phyloP scores from a whole-genome alignment of 164 flowering plant genomes.

The Vitis rotundifolia region DNA sequence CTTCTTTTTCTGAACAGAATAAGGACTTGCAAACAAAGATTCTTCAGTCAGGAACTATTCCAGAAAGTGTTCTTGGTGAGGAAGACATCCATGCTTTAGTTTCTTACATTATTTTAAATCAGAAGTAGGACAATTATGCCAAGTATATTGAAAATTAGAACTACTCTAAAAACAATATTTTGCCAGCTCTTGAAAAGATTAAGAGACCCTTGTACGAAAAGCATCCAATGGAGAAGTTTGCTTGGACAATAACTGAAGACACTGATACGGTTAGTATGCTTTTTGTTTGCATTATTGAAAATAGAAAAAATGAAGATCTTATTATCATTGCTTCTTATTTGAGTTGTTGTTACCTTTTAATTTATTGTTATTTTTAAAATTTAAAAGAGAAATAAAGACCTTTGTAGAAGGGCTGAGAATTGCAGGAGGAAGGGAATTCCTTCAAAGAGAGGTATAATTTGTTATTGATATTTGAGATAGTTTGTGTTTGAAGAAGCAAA shows the following conservation, averaged over 20 bases:
- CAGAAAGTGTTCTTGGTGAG: slow-evolving; percentile 62
- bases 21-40: slow-evolving; percentile 60
- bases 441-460: too few species aligned
- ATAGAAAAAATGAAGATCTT: not conserved
- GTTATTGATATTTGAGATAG: too few species aligned
- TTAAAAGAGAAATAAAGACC: too few species aligned
- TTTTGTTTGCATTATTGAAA: slow-evolving; percentile 5
- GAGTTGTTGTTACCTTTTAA: not conserved
- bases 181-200: slow-evolving; percentile 71
- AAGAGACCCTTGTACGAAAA: slow-evolving; percentile 83
- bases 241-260: slow-evolving; percentile 88
- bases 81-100: not conserved
- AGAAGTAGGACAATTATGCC: too few species aligned
- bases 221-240: slow-evolving; percentile 91
- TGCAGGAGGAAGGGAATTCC: too few species aligned
- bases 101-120: not conserved
- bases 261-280: slow-evolving; percentile 66
- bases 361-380: not conserved
- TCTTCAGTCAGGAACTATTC: slow-evolving; percentile 53
- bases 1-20: slow-evolving; percentile 44
- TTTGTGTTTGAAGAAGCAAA: too few species aligned
- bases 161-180: slow-evolving; percentile 2
- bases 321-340: not conserved
- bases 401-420: too few species aligned
- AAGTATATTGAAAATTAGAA: not conserved